A percentile compares a stretch with the other conserved stretches of the same genome.
phyloP scores from a whole-genome alignment of 371 early-diverging fungal species.

The Cokeromyces recurvatus region DNA sequence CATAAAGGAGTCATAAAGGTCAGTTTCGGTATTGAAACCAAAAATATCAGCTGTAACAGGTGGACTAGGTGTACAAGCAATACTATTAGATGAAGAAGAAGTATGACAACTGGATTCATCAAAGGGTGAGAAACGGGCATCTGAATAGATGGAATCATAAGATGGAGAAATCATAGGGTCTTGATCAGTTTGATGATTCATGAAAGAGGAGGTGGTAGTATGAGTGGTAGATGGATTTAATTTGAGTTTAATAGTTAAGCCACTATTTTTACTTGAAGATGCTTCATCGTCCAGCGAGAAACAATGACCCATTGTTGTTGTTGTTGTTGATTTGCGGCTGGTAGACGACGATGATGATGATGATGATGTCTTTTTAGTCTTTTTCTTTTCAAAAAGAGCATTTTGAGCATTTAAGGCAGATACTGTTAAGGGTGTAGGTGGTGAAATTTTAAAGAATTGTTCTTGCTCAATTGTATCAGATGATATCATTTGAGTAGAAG shows the following conservation, averaged over 20 bases:
- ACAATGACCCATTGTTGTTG: constrained; percentile 38
- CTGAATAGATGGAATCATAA: constrained; percentile 13
- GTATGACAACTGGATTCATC: constrained; percentile 19
- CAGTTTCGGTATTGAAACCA: constrained; percentile 16
- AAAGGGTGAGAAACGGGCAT: constrained; percentile 19
- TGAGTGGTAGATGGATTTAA: not conserved
- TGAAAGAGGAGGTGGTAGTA: too few relatives aligned
- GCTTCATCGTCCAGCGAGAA: constrained; percentile 43
- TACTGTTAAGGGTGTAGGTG: constrained; percentile 18
- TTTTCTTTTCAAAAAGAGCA: constrained; percentile 17
- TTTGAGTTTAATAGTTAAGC: not conserved
- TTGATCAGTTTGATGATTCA: constrained; percentile 5
- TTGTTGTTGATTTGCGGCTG: constrained; percentile 16
- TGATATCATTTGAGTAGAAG: constrained; percentile 12
- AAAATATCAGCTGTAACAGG: constrained; percentile 17
- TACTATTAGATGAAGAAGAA: constrained; percentile 13
- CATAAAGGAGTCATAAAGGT: constrained; percentile 26
- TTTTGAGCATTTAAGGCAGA: constrained; percentile 20
- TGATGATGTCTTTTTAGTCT: constrained; percentile 7
- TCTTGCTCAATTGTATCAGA: constrained; percentile 11
- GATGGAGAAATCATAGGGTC: constrained; percentile 25
- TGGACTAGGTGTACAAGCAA: constrained; percentile 24
- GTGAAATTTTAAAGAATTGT: constrained; percentile 8
- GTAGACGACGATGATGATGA: too few relatives aligned
- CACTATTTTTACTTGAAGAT: not conserved